phyloP scores from a whole-genome alignment of 495 filamentous ascomycete species.

The Penicillium malachiteum region DNA sequence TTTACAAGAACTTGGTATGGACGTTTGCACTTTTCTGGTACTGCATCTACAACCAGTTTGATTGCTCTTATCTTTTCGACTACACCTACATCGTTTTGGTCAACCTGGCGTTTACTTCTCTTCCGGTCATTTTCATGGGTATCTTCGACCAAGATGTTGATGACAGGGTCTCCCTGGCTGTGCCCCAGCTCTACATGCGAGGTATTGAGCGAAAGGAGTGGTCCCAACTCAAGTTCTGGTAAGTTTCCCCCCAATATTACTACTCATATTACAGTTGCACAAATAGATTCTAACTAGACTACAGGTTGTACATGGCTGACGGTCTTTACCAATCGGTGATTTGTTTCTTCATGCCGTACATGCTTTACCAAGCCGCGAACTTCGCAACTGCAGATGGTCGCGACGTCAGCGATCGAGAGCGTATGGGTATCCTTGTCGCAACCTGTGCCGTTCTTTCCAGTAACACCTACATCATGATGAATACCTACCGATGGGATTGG shows the following conservation, averaged over 20 bases:
- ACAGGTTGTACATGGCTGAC: slow-evolving; percentile 91
- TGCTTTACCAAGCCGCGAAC: slow-evolving; percentile 66
- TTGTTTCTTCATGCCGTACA: slow-evolving; percentile 87
- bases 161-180: slow-evolving; percentile 88
- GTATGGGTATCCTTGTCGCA: slow-evolving; percentile 81
- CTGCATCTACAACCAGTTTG: slow-evolving; percentile 91
- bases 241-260: slow-evolving; percentile 23
- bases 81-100: slow-evolving; percentile 96
- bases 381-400: slow-evolving; percentile 68
- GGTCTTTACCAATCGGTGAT: slow-evolving; percentile 93
- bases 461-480: slow-evolving; percentile 92
- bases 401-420: slow-evolving; percentile 69
- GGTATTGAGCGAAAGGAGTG: slow-evolving; percentile 97
- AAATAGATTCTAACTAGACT: slow-evolving; percentile 15
- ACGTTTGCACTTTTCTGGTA: slow-evolving; percentile 98
- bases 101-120: slow-evolving; percentile 95
- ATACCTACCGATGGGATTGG: slow-evolving; percentile 98
- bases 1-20: slow-evolving; percentile 99
- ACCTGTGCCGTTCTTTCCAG: slow-evolving; percentile 75
- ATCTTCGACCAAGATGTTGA: slow-evolving; percentile 97
- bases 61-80: slow-evolving; percentile 94
- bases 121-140: slow-evolving; percentile 94
- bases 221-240: slow-evolving; percentile 98
- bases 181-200: slow-evolving; percentile 92
- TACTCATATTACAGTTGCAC: neutral